These are phyloP conservation scores for Trypanosoma theileri DNA, from an alignment of 208 protist species.

Conservation along the genomic window DNA sequence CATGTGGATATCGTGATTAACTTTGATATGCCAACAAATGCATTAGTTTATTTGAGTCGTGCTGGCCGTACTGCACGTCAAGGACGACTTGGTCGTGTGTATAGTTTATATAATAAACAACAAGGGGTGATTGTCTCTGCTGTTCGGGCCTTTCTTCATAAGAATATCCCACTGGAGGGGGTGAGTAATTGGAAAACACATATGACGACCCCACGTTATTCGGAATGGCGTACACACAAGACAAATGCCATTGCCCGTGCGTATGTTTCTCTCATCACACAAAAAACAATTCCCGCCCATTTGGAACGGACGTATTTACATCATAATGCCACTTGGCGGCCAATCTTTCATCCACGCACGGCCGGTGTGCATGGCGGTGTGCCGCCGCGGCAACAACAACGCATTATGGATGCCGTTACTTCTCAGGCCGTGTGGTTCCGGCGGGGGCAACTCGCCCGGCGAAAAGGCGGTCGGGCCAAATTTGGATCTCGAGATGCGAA, in stretches of 20 bases:
- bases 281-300: conserved; percentile 78
- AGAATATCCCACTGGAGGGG: conserved; percentile 54
- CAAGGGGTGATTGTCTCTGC: conserved; percentile 76
- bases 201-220: conserved; percentile 74
- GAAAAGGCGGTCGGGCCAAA: conserved; percentile 82
- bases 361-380: conserved; percentile 68
- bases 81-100: conserved; percentile 68
- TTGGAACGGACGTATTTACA: conserved; percentile 79
- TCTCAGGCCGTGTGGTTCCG: conserved; percentile 67
- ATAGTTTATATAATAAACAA: conserved; percentile 71
- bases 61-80: conserved; percentile 76
- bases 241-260: conserved; percentile 69
- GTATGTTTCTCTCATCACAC: conserved; percentile 83
- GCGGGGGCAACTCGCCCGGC: conserved; percentile 52
- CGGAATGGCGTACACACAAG: conserved; percentile 79
- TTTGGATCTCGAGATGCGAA: conserved; percentile 52
- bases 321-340: conserved; percentile 84
- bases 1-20: conserved; percentile 90
- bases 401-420: conserved; percentile 70
- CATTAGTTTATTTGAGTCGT: conserved; percentile 70
- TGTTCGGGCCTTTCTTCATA: conserved; percentile 57
- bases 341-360: conserved; percentile 63
- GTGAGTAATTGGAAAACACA: conserved; percentile 64
- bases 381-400: conserved; percentile 67
- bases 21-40: conserved; percentile 82